Evolutionary conservation across 495 filamentous ascomycete genomes (phyloP).

Genomic region (Venustampulla echinocandica): DNA sequence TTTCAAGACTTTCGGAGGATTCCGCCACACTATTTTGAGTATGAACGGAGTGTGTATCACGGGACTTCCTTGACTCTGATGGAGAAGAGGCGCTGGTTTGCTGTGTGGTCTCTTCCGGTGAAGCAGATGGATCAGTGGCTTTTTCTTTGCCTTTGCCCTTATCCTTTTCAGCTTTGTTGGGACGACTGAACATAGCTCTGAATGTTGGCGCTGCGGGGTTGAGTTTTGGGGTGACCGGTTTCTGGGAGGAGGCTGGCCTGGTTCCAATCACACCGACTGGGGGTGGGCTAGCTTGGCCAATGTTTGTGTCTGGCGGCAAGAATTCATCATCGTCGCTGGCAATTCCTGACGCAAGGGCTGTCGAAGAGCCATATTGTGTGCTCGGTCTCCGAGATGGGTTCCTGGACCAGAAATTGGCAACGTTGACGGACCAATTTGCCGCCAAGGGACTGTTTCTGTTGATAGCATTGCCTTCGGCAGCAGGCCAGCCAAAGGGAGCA

Average conservation of each 20-base stretch:
- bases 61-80: constrained; percentile 53
- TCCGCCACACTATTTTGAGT: constrained; percentile 58
- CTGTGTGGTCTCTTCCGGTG: neutral
- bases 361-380: constrained; percentile 46
- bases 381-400: constrained; percentile 48
- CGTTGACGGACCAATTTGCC: constrained; percentile 44
- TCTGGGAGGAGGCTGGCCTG: constrained; percentile 21
- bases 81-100: constrained; percentile 34
- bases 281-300: constrained; percentile 19
- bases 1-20: constrained; percentile 59
- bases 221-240: constrained; percentile 43
- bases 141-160: constrained; percentile 16
- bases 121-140: neutral
- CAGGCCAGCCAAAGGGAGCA: constrained; percentile 56
- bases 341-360: constrained; percentile 15
- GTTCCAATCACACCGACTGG: constrained; percentile 26
- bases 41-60: constrained; percentile 49
- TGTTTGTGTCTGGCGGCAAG: constrained; percentile 8
- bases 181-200: constrained; percentile 36
- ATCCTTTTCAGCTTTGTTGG: constrained; percentile 8
- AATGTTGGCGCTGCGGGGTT: constrained; percentile 56
- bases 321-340: constrained; percentile 24
- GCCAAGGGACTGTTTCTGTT: constrained; percentile 47
- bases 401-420: constrained; percentile 42
- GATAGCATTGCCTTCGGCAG: constrained; percentile 36